These are phyloP conservation scores for Amanita polypyramis DNA, from an alignment of 768 basidiomycete genomes.

Conservation along the genomic window DNA sequence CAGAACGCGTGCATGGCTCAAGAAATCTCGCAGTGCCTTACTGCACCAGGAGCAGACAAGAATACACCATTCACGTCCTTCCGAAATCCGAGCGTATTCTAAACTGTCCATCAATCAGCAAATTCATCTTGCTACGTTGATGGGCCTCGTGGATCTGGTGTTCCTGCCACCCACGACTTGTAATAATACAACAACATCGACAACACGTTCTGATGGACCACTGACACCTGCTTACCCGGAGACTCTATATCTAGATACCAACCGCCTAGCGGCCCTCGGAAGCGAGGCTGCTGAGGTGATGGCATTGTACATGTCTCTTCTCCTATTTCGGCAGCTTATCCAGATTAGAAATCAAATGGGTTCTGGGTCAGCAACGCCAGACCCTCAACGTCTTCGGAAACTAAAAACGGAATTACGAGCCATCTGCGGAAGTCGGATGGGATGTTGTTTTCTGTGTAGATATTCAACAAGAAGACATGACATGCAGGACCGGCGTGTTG, in stretches of 20 bases:
- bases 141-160: slow-evolving; percentile 54
- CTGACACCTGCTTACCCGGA: slow-evolving; percentile 44
- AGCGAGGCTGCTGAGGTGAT: slow-evolving; percentile 68
- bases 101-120: slow-evolving; percentile 41
- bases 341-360: slow-evolving; percentile 26
- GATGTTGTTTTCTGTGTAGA: slow-evolving; percentile 39
- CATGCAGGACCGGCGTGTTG: slow-evolving; percentile 26
- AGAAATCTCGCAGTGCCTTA: slow-evolving; percentile 37
- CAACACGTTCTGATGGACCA: slow-evolving; percentile 20
- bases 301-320: slow-evolving; percentile 68
- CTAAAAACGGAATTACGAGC: slow-evolving; percentile 73
- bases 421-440: slow-evolving; percentile 52
- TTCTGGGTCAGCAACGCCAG: slow-evolving; percentile 10
- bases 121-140: slow-evolving; percentile 44
- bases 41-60: slow-evolving; percentile 28
- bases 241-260: slow-evolving; percentile 70
- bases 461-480: slow-evolving; percentile 15
- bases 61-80: slow-evolving; percentile 32
- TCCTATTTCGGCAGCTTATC: slow-evolving; percentile 71
- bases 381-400: slow-evolving; percentile 32
- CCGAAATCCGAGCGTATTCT: slow-evolving; percentile 30
- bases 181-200: slow-evolving; percentile 17
- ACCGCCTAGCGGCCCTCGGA: slow-evolving; percentile 54
- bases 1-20: slow-evolving; percentile 58
- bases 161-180: slow-evolving; percentile 37